Base-by-base conservation (phyloP, 805 yeast species). In the baker's yeast (Saccharomyces cerevisiae) region DNA sequence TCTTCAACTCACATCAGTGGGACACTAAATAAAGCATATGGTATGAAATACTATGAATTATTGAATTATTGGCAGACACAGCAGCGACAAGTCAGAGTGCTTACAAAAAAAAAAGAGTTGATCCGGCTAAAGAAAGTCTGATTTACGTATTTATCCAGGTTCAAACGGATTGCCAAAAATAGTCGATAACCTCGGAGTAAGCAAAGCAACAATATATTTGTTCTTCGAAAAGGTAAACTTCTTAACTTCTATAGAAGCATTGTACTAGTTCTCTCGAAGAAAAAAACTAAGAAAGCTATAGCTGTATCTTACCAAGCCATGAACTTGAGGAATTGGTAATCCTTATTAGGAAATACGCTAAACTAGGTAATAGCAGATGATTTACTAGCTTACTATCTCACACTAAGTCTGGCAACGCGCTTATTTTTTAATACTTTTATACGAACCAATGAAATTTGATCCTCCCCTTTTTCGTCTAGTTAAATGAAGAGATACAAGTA, bases 371-470 rank as follows among this genome's bases (percentile, higher is more conserved):
- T 8, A 3, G 24, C 24, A 36, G 22, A 29, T 17, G 11, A 17
- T 17, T 17, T 36, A 17, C 22, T 17, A 9, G 17, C 24, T 17
- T 17, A 17, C 11, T 36, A 6, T 6, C 8, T n/a, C 13, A 36
- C 1, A n/a, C 17, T 10, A 36, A 22, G 6, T n/a, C 6, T 6
- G 6, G 17, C 9, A 9, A 8, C 48, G 28, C 48, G 27, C 48
- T 14, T 46, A 26, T 21, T 46, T 46, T 6, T 8, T 4, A n/a
- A 46, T 46, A 26, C 21, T 28, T 26, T 46, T 21, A 14, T 28
- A 49, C 51, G 51, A 49, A 41, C 51, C 51, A 49, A 49, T 49
- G 48, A 49, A 17, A 26, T 29, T 22, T 26, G 28, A 8, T 21
- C 41, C 49, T 41, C 46, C 29, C 46, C 22, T 26, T 26, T 27